Percentiles rank a stretch among this genome's conserved stretches.
phyloP scores from a whole-genome alignment of 208 protist species.

The Trypanosoma conorhini region DNA sequence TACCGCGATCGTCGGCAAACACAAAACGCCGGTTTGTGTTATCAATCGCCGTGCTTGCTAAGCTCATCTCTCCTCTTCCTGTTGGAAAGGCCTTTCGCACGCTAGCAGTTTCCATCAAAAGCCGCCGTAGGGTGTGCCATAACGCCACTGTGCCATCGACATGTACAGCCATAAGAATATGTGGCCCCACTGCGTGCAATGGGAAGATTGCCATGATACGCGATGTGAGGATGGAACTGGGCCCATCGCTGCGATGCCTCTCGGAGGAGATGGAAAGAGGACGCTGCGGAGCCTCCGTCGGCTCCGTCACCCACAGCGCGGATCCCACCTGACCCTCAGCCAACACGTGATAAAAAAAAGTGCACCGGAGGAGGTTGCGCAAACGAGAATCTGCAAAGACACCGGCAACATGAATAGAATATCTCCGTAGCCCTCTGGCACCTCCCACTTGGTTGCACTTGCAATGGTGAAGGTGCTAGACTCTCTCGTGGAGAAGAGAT shows the following conservation, averaged over 20 bases:
- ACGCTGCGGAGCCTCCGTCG: conserved; percentile 6
- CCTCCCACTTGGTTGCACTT: conserved; percentile 45
- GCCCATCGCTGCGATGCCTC: conserved; percentile 10
- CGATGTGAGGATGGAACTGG: conserved; percentile 21
- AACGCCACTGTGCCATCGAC: conserved; percentile 72
- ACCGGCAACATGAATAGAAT: conserved; percentile 54
- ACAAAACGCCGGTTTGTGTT: conserved; percentile 36
- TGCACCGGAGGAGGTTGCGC: conserved; percentile 68
- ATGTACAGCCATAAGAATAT: conserved; percentile 68
- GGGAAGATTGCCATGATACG: conserved; percentile 50
- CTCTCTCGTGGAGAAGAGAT: conserved; percentile 59
- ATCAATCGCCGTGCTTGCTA: conserved; percentile 34
- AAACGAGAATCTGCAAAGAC: conserved; percentile 59
- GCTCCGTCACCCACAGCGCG: conserved; percentile 60
- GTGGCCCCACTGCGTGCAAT: conserved; percentile 37
- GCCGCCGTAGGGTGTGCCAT: conserved; percentile 73
- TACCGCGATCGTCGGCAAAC: conserved; percentile 68
- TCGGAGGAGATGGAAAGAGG: conserved; percentile 9
- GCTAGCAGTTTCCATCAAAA: conserved; percentile 61
- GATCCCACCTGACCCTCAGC: conserved; percentile 77
- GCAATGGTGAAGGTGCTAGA: conserved; percentile 65
- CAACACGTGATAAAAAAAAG: conserved; percentile 78
- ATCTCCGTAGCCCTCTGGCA: conserved; percentile 51
- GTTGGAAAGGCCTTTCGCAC: conserved; percentile 35
- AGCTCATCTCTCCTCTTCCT: conserved; percentile 25